Evolutionary conservation across 176 grass and related monocot species (phyloP), one percentile per base, ranked within the genome.

Genomic region (Eleusine indica): DNA sequence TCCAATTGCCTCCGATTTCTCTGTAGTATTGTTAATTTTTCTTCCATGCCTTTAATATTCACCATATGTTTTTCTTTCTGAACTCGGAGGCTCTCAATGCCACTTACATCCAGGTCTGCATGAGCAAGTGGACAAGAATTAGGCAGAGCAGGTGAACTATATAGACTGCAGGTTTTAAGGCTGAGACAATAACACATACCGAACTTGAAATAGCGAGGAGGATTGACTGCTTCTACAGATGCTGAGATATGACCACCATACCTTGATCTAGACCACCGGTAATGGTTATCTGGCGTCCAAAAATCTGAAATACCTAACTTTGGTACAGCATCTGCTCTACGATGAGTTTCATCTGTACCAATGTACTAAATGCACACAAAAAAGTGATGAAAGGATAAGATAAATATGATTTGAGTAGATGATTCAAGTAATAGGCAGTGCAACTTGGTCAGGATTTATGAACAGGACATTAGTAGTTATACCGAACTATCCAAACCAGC

Each of bases 241-340:
- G 91, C 87, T 30, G 96, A 94, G n/a, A 85, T 39, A 71, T 98
- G 73, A 48, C 53, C 61, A 38, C 83, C 74, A 70, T 98, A 98
- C 89, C 93, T 90, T 73, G 96, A 98, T 71, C 42, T 95, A 40
- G 76, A 88, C 93, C 93, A 98, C 11, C 87, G 70, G 62, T 98
- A 98, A 87, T 95, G 93, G 80, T 91, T 88, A 44, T 91, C 80
- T 29, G 96, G 95, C 66, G 96, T 98, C 96, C 96, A 98, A 72
- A 98, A 75, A 83, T 95, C 91, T 48, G 38, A 53, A 65, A 98
- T 95, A 42, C 80, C 89, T 70, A 93, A 61, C 32, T 74, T 76
- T 75, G 83, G 71, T 51, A 91, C 87, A 66, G 81, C 76, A 71
- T 87, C 73, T 82, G 91, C 93, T 84, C 73, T 93, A 3, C 13